These are phyloP conservation scores for Sanghuangporus weigelae DNA, from an alignment of 1,284 basidiomycete genomes.

Conservation along the genomic window DNA sequence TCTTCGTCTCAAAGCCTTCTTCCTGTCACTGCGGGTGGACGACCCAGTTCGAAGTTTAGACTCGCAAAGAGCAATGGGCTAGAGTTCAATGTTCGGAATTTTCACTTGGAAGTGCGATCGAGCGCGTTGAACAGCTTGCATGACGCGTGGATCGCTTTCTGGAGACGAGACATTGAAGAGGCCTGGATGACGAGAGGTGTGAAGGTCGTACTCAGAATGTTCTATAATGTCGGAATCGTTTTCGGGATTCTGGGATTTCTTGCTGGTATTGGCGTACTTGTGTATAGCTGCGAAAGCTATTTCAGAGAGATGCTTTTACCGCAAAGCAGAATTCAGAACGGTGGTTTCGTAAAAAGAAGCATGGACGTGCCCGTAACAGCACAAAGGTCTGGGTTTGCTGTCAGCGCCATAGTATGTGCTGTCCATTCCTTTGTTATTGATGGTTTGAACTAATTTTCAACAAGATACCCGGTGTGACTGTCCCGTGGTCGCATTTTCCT, in stretches of 20 bases:
- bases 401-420: constrained; percentile 41
- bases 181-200: constrained; percentile 13
- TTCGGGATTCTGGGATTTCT: constrained; percentile 47
- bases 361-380: not conserved
- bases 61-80: constrained; percentile 21
- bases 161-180: constrained; percentile 12
- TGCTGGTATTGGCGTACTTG: constrained; percentile 35
- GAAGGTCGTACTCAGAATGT: constrained; percentile 25
- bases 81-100: constrained; percentile 22
- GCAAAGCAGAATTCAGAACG: constrained; percentile 21
- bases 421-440: constrained; percentile 2
- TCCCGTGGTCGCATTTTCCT: constrained; percentile 60
- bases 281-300: constrained; percentile 27
- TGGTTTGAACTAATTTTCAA: not conserved
- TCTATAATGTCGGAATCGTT: constrained; percentile 50
- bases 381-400: constrained; percentile 12
- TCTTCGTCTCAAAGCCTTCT: not conserved
- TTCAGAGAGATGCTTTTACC: not conserved
- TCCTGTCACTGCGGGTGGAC: not conserved
- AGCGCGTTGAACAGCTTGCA: constrained; percentile 48
- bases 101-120: constrained; percentile 47
- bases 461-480: constrained; percentile 72
- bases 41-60: constrained; percentile 2
- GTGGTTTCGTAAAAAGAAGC: constrained; percentile 19
- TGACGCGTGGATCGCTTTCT: constrained; percentile 33